Evolutionary conservation across 306 rosid species (phyloP).

Genomic region (Cucurbita ficifolia): DNA sequence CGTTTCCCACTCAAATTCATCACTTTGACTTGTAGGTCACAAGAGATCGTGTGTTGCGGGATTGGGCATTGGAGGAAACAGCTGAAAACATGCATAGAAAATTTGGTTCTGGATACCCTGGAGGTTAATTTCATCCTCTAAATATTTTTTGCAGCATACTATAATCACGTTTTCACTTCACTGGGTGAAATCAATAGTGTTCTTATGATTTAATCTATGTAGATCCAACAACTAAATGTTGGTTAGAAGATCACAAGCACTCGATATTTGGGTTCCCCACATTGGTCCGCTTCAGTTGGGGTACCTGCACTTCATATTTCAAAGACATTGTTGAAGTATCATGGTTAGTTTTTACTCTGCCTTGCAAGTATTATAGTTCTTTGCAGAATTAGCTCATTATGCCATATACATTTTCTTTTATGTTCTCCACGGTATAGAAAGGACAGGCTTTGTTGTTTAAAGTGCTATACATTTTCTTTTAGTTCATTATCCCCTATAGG

Average conservation of each 20-base stretch:
- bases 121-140: constrained; percentile 32
- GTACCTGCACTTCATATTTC: constrained; percentile 66
- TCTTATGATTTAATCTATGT: constrained; percentile 11
- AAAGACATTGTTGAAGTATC: constrained; percentile 58
- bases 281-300: constrained; percentile 94
- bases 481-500: background rate
- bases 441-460: background rate
- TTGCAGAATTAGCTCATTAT: background rate
- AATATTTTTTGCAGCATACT: background rate
- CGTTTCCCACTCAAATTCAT: background rate
- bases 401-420: background rate
- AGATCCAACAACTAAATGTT: constrained; percentile 78
- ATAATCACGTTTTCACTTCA: background rate
- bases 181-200: constrained; percentile 10
- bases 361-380: constrained; percentile 11
- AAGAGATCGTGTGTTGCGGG: constrained; percentile 67
- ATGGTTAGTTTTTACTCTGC: constrained; percentile 38
- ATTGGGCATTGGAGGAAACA: constrained; percentile 80
- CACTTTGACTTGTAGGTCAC: constrained; percentile 43
- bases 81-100: constrained; percentile 55
- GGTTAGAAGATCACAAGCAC: constrained; percentile 74
- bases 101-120: constrained; percentile 97
- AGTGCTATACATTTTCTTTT: background rate
- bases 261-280: constrained; percentile 80
- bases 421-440: background rate